Percentiles rank a stretch among this genome's conserved stretches.
These are phyloP conservation scores for Rostrohypoxylon terebratum DNA, from an alignment of 495 filamentous ascomycete genomes.

Conservation along the genomic window DNA sequence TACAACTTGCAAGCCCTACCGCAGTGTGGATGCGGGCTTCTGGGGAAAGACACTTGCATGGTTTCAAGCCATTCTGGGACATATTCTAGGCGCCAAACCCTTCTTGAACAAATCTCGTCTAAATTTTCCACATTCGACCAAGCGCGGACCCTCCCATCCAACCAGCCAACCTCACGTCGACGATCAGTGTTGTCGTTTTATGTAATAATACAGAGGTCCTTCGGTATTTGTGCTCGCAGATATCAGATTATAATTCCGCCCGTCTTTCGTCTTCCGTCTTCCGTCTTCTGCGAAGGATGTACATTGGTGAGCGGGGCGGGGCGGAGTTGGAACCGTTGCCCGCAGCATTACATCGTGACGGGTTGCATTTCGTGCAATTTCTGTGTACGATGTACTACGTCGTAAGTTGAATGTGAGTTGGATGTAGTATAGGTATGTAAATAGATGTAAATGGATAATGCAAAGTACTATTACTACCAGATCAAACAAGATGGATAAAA, in stretches of 20 bases:
- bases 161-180: background rate
- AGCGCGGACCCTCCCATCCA: slow-evolving; percentile 9
- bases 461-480: too few relatives aligned
- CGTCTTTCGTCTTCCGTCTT: background rate
- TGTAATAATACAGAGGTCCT: slow-evolving; percentile 4
- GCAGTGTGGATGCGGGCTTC: slow-evolving; percentile 27
- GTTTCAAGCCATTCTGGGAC: slow-evolving; percentile 15
- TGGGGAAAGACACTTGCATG: slow-evolving; percentile 29
- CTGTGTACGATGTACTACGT: background rate
- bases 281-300: background rate
- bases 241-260: slow-evolving; percentile 2
- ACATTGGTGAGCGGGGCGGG: slow-evolving; percentile 30
- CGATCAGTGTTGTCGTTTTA: slow-evolving; percentile 12
- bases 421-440: background rate
- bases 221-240: background rate
- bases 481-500: background rate
- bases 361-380: background rate
- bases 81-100: slow-evolving; percentile 23
- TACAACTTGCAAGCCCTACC: background rate
- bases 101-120: slow-evolving; percentile 33
- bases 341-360: background rate
- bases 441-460: background rate
- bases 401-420: too few relatives aligned
- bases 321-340: slow-evolving; percentile 17
- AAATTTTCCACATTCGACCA: slow-evolving; percentile 32